Base-by-base conservation (phyloP, 108 stramenopile species). In the Pseudonitzschia delicatissima region DNA sequence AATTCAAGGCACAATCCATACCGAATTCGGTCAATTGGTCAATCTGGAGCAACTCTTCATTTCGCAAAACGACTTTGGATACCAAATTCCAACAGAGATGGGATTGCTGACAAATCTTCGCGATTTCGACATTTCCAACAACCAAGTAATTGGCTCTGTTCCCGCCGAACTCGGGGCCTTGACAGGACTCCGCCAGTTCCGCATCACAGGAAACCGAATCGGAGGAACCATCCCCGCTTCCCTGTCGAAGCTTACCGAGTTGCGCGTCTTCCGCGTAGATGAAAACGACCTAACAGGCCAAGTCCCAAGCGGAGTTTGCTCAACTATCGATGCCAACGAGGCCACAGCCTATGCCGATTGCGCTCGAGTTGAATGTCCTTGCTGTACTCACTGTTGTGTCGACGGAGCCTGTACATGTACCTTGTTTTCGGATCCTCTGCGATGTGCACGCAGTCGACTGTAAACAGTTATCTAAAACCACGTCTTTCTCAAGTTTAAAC, bases 81-180 rank as follows among this genome's bases (percentile, higher is more conserved):
- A 83, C 17, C 57, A 57, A 36, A 87, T 90, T 27, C 86, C 88
- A 5, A 37, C 72, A 2, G 82, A 90, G 62, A 50, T 90, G 50
- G 88, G 88, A 42, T 68, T 49, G 0, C 71, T 89, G 61, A 69
- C 83, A 18, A 72, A 73, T 5, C 78, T 87, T n/a, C 68, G 65
- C 18, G 57, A 45, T 40, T 76, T 82, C 57, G 82, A 87, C 45
- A 66, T 88, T 32, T 75, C 78, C 53, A 55, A 59, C 29, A 88
- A 86, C 64, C 50, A 75, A n/a, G 69, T 88, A 33, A 65, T 57
- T 17, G 84, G 82, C 21, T 44, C 29, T 15, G 52, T 88, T 27
- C 87, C 87, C 4, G 42, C 31, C 34, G 70, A 85, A 49, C 25
- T 87, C 5, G 74, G 80, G 34, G 27, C 15, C 25, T 39, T 77